Evolutionary conservation across 176 grass and related monocot genomes (phyloP), one percentile per base, ranked within the genome.

Genomic region (Dendrocalamus sinicus): DNA sequence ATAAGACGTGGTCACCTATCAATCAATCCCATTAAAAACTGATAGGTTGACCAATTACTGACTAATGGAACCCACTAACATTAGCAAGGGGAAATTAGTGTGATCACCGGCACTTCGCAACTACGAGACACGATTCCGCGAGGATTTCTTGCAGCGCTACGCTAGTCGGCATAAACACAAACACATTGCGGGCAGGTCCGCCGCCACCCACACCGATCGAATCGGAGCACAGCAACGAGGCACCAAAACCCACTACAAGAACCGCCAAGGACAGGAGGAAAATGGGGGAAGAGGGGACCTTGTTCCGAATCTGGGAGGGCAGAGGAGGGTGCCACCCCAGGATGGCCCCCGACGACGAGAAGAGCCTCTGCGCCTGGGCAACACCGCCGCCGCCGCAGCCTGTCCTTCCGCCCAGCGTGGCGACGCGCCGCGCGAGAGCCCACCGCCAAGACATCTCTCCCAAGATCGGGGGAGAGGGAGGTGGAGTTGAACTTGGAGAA

Each of bases 381-480:
- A 9, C 20, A 7, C 7, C 37, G 78, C 23, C 54, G 8, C 13
- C 1, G 17, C 1, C 32, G 12, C 37, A 39, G 37, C 37, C 37
- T 39, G 20, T 4, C 12, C 22, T 17, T 24, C 11, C 14, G 79
- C 19, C 59, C 16, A 87, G 85, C 61, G 80, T n/a, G 60, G 80
- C 68, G 69, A 62, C 40, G 60, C 89, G 80, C 50, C 89, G 84
- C 30, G 89, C 85, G 30, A 91, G 68, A 70, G 80, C 80, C 89
- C 89, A 84, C 16, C 75, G 84, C 85, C 80, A 84, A n/a, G 89
- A 80, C 89, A 91, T 90, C 65, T 6, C 72, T 82, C 55, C 83
- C 72, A 74, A 68, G 89, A 91, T 91, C 76, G 81, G 12, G 73
- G 79, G 53, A 47, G 20, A 43, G 24, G 45, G 14, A 22, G 84